phyloP scores from a whole-genome alignment of 2,329 filamentous ascomycete genomes.

The Helminthosporium solani region DNA sequence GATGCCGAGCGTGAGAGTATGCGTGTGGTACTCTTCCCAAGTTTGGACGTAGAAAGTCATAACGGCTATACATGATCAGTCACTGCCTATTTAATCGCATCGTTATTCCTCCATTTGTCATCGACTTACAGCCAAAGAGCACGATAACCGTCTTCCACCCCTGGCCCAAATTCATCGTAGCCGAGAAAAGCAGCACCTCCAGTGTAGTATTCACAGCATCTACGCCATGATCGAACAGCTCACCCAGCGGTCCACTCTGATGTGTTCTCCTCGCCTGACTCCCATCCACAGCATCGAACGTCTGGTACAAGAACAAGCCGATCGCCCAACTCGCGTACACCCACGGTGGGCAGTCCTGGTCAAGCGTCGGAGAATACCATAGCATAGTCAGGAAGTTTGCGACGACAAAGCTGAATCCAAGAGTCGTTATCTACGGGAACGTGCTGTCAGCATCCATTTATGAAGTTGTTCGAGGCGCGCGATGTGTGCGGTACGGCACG shows the following conservation, averaged over 20 bases:
- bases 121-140: conserved; percentile 71
- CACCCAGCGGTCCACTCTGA: conserved; percentile 90
- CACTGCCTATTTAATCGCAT: conserved; percentile 10
- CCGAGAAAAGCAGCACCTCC: conserved; percentile 88
- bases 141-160: conserved; percentile 83
- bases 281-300: conserved; percentile 95
- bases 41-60: conserved; percentile 99
- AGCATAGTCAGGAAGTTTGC: conserved; percentile 86
- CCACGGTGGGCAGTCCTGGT: conserved; percentile 91
- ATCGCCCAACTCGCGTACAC: conserved; percentile 91
- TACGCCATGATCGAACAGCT: conserved; percentile 95
- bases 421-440: conserved; percentile 70
- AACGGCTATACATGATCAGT: conserved; percentile 56
- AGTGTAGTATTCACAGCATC: conserved; percentile 96
- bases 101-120: not conserved
- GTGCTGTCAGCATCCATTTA: conserved; percentile 1
- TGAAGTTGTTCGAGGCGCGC: conserved; percentile 2
- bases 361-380: conserved; percentile 93
- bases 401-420: conserved; percentile 86
- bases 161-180: conserved; percentile 89
- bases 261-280: conserved; percentile 86
- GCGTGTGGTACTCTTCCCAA: conserved; percentile 99
- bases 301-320: conserved; percentile 94
- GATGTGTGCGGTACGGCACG: not conserved
- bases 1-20: conserved; percentile 87